Conservation (phyloP, 176 grass and related monocot species). For the Areca catechu region DNA sequence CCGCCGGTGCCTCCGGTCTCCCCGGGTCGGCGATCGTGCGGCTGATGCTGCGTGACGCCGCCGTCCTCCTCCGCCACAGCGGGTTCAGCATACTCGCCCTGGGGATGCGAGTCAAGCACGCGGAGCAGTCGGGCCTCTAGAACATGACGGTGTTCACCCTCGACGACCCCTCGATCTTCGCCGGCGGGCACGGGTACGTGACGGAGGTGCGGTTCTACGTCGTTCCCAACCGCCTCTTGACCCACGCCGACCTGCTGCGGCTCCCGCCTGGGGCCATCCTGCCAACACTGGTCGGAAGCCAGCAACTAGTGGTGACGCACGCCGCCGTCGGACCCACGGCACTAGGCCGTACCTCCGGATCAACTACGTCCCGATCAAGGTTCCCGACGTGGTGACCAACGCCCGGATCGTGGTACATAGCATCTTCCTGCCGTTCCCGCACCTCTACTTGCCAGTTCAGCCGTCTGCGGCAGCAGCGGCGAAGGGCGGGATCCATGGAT, state of each 20-base stretch:
- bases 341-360: constrained; percentile 31
- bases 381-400: constrained; percentile 51
- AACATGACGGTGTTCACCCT: constrained; percentile 81
- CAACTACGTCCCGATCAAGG: constrained; percentile 71
- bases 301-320: constrained; percentile 51
- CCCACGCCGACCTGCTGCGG: constrained; percentile 34
- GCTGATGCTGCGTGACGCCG: constrained; percentile 59
- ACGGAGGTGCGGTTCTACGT: constrained; percentile 58
- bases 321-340: constrained; percentile 3
- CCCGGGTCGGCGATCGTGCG: constrained; percentile 31
- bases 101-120: constrained; percentile 68
- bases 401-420: constrained; percentile 55
- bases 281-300: constrained; percentile 42
- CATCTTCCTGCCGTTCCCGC: constrained; percentile 49
- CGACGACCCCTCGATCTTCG: constrained; percentile 58
- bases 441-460: constrained; percentile 25
- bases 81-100: constrained; percentile 56
- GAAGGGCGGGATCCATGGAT: too few relatives aligned
- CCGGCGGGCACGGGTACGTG: constrained; percentile 46
- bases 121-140: constrained; percentile 29
- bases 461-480: too few relatives aligned
- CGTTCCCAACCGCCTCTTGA: constrained; percentile 43
- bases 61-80: constrained; percentile 40
- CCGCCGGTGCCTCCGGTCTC: constrained; percentile 1
- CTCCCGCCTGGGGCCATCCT: constrained; percentile 41